Evolutionary conservation across 2,329 filamentous ascomycete species (phyloP), one percentile per base, ranked within the genome.

Genomic region (Epichloe scottii): DNA sequence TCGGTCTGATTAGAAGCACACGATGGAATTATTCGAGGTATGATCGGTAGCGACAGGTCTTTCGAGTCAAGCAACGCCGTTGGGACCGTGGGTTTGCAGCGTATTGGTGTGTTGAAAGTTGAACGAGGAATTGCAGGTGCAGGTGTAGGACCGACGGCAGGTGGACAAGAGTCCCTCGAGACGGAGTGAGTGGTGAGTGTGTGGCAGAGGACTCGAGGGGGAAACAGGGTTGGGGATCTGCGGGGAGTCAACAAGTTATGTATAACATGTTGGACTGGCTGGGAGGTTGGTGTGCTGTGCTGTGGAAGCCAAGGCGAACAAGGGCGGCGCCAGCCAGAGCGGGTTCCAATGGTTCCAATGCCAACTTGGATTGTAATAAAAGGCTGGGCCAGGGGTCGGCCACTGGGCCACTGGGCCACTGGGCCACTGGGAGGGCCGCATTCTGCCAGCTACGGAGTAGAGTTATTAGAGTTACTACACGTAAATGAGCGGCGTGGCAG

Each of bases 331-430:
- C 26, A 30, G 26, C 26, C 7, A 14, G 37, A 10, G n/a, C 6
- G 37, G 8, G 23, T 30, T 4, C 26, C 26, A 30, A 30, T 30
- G 26, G n/a, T n/a, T n/a, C n/a, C n/a, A n/a, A n/a, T n/a, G n/a
- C n/a, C n/a, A n/a, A 8, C 26, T 11, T 30, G 26, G 26, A 30
- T 30, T 4, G 19, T 34, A 34, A 48, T 26, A 40, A 40, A 41
- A 48, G 46, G 46, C 46, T 41, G 37, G 46, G 46, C 46, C 35
- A 21, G 37, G 46, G 46, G 35, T n/a, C 15, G 34, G 14, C n/a
- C 26, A 34, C 14, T 38, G 34, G 11, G 35, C n/a, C n/a, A n/a
- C n/a, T n/a, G n/a, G n/a, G n/a, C n/a, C n/a, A n/a, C n/a, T n/a
- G n/a, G 34, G 14, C n/a, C 26, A 34, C 14, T 38, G 34, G 11